Conservation (phyloP, 2,329 filamentous ascomycete species). For the Penicillium sp. region DNA sequence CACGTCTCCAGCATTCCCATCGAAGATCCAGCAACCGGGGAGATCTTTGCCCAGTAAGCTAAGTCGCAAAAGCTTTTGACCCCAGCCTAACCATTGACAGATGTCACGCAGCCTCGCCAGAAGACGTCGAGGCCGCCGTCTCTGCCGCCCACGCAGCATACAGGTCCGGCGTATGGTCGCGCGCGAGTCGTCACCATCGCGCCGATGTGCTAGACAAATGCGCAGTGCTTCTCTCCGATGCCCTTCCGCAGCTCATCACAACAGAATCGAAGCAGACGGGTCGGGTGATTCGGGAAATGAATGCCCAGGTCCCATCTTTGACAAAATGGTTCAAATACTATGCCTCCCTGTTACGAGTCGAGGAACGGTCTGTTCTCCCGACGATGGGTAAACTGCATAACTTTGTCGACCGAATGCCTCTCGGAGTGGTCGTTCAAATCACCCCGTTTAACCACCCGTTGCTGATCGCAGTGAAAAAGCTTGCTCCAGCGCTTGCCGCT, state of each 20-base stretch:
- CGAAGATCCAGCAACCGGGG: constrained; percentile 18
- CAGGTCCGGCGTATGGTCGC: constrained; percentile 19
- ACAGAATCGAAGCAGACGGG: constrained; percentile 68
- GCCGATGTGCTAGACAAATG: constrained; percentile 22
- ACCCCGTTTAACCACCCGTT: constrained; percentile 41
- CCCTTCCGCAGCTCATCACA: constrained; percentile 54
- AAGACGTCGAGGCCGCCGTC: constrained; percentile 14
- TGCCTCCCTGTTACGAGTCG: constrained; percentile 63
- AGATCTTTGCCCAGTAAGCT: constrained; percentile 17
- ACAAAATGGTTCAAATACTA: constrained; percentile 68
- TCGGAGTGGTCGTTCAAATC: constrained; percentile 40
- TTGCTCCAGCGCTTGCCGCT: constrained; percentile 39
- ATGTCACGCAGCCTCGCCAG: constrained; percentile 15
- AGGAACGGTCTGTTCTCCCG: constrained; percentile 64
- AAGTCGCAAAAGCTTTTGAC: accelerated
- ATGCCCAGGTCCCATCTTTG: constrained; percentile 61
- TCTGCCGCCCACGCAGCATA: constrained; percentile 10
- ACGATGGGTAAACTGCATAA: constrained; percentile 48
- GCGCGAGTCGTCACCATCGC: constrained; percentile 16
- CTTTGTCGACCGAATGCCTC: constrained; percentile 34
- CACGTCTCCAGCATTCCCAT: constrained; percentile 11
- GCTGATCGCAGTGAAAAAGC: constrained; percentile 38
- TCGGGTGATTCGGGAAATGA: constrained; percentile 66
- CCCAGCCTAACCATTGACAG: constrained; percentile 4
- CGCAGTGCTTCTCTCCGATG: constrained; percentile 10